Evolutionary conservation across 2,329 filamentous ascomycete genomes (phyloP).

Genomic region (Claviceps cyperi): DNA sequence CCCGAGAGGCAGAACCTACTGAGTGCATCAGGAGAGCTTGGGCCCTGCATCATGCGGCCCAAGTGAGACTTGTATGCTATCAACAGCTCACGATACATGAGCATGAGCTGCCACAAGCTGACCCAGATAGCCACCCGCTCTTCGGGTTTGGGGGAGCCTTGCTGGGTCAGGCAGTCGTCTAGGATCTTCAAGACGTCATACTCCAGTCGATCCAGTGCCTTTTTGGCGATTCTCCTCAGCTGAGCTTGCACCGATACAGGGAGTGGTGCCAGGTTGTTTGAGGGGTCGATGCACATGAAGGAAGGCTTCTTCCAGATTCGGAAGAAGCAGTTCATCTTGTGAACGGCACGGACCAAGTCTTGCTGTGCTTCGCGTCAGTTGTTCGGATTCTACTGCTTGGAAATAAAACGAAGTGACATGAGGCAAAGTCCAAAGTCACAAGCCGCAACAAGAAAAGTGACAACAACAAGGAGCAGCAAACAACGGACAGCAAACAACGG

Average conservation of each 20-base stretch:
- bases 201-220: constrained; percentile 22
- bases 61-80: constrained; percentile 17
- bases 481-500: neutral
- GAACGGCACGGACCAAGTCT: constrained; percentile 27
- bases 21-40: constrained; percentile 10
- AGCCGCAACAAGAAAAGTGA: too few species aligned
- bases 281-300: constrained; percentile 26
- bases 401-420: neutral
- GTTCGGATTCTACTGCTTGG: too few species aligned
- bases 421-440: neutral
- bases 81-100: constrained; percentile 32
- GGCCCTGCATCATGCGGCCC: constrained; percentile 10
- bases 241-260: constrained; percentile 27
- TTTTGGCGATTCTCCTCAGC: constrained; percentile 24
- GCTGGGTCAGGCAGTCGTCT: constrained; percentile 24
- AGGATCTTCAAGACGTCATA: constrained; percentile 25
- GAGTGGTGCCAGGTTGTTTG: constrained; percentile 21
- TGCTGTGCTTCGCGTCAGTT: constrained; percentile 19
- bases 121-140: constrained; percentile 32
- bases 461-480: neutral
- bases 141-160: constrained; percentile 22
- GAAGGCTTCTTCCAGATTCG: constrained; percentile 30
- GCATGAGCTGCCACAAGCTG: constrained; percentile 33
- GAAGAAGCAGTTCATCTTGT: constrained; percentile 35
- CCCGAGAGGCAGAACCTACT: constrained; percentile 5